Evolutionary conservation across 192 early-diverging fungal species (phyloP).

Genomic region (Bifiguratus adelaidae): DNA sequence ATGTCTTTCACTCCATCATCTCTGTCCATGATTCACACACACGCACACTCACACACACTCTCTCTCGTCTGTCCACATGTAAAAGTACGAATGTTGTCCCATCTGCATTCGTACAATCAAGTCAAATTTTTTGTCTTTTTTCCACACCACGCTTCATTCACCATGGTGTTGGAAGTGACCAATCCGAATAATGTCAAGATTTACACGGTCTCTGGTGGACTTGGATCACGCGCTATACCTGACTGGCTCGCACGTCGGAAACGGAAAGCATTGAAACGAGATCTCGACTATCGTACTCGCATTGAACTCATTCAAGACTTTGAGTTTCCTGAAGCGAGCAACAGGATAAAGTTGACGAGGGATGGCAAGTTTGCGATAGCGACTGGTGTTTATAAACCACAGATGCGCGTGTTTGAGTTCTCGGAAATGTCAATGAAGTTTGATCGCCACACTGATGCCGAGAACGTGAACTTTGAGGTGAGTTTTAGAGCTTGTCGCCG

Average conservation of each 20-base stretch:
- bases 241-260: slow-evolving; percentile 91
- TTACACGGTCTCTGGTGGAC: slow-evolving; percentile 66
- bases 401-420: slow-evolving; percentile 91
- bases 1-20: too few species aligned
- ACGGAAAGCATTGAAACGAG: slow-evolving; percentile 79
- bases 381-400: slow-evolving; percentile 97
- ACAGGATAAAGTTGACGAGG: slow-evolving; percentile 68
- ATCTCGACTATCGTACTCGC: slow-evolving; percentile 82
- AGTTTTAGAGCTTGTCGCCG: background rate
- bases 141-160: too few species aligned
- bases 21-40: too few species aligned
- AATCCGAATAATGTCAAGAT: slow-evolving; percentile 94
- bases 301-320: slow-evolving; percentile 98
- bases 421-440: slow-evolving; percentile 95
- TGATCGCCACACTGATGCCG: slow-evolving; percentile 88
- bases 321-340: slow-evolving; percentile 91
- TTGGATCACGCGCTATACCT: slow-evolving; percentile 73
- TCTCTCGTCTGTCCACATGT: too few species aligned
- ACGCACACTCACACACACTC: too few species aligned
- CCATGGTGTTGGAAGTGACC: slow-evolving; percentile 70
- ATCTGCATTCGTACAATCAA: too few species aligned
- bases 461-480: slow-evolving; percentile 74
- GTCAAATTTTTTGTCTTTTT: too few species aligned
- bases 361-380: slow-evolving; percentile 87
- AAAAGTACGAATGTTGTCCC: too few species aligned